Evolutionary conservation across 257 asterid species (phyloP), one percentile per base, ranked within the genome.

Genomic region (Rubia yunnanensis): DNA sequence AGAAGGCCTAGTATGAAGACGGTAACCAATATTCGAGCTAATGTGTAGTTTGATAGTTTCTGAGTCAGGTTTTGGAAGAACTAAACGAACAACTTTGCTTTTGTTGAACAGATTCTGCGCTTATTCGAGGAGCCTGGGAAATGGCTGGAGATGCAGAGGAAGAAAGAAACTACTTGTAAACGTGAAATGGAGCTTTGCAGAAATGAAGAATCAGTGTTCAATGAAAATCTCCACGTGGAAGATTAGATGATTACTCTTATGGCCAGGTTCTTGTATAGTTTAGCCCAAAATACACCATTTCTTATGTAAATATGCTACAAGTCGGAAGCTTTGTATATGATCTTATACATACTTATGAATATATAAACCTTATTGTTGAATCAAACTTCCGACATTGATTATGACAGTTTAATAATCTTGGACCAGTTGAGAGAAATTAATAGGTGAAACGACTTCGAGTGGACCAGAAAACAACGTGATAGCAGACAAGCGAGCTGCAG

Each of bases 1-100:
- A 80, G 88, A 77, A 82, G 97, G 84, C 97, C 97, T 63, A 77
- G 84, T 1, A 85, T 87, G 86, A 81, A 79, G 77, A 84, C 81
- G 35, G 97, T 87, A 75, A n/a, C 46, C 28, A 48, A 48, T 17
- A 17, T 10, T 30, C 20, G 55, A 22, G 71, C 64, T 41, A 53
- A 59, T 32, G 44, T 5, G 26, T 58, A 10, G 2, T n/a, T n/a
- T n/a, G n/a, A n/a, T n/a, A n/a, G n/a, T 31, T 14, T 59, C 22
- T 31, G 44, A 31, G 64, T 20, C 26, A 18, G 41, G 62, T 24
- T n/a, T 26, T 27, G 0, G 62, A 35, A 8, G 10, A 20, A 15
- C n/a, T 14, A 55, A 55, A 5, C 31, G 1, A 22, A 18, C n/a
- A 11, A 10, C 11, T 38, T n/a, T 30, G 26, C 1, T 27, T 38